These are phyloP conservation scores for Pythium scleroteichum DNA, from an alignment of 352 stramenopile genomes.

Conservation along the genomic window DNA sequence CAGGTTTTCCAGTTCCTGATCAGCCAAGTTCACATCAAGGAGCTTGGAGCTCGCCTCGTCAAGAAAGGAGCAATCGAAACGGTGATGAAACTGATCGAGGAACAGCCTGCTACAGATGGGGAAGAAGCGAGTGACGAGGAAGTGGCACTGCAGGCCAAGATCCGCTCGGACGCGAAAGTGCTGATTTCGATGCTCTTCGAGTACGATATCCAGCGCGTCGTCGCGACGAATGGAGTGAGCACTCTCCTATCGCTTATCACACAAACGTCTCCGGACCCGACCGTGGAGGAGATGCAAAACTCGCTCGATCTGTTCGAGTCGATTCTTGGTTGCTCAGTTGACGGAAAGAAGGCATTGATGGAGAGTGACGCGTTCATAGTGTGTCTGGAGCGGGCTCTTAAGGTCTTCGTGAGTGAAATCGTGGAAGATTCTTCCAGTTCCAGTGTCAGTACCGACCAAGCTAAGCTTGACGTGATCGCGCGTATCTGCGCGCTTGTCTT, in stretches of 20 bases:
- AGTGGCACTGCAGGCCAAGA: not conserved
- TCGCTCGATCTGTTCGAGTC: constrained; percentile 67
- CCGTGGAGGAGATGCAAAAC: constrained; percentile 39
- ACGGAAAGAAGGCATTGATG: constrained; percentile 54
- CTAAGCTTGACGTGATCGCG: constrained; percentile 50
- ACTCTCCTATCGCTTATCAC: constrained; percentile 50
- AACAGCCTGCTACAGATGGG: constrained; percentile 34
- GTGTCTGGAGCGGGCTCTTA: constrained; percentile 41
- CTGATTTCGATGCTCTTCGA: constrained; percentile 61
- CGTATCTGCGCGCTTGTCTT: constrained; percentile 59
- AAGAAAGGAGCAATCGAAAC: constrained; percentile 60
- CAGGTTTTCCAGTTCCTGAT: constrained; percentile 50
- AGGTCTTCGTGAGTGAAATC: constrained; percentile 10
- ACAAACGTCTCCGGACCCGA: constrained; percentile 14
- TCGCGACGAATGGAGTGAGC: constrained; percentile 61
- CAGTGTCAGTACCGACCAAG: constrained; percentile 29
- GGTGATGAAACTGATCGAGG: constrained; percentile 51
- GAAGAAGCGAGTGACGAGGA: constrained; percentile 3
- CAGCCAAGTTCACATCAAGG: constrained; percentile 21
- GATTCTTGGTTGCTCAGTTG: constrained; percentile 46
- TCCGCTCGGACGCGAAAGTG: constrained; percentile 33
- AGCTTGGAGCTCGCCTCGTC: constrained; percentile 48
- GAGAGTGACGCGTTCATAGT: constrained; percentile 43
- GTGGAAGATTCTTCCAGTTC: not conserved
- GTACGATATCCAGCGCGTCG: constrained; percentile 63